phyloP scores from a whole-genome alignment of 108 stramenopile species.

The Pseudonitzschia multiseries region DNA sequence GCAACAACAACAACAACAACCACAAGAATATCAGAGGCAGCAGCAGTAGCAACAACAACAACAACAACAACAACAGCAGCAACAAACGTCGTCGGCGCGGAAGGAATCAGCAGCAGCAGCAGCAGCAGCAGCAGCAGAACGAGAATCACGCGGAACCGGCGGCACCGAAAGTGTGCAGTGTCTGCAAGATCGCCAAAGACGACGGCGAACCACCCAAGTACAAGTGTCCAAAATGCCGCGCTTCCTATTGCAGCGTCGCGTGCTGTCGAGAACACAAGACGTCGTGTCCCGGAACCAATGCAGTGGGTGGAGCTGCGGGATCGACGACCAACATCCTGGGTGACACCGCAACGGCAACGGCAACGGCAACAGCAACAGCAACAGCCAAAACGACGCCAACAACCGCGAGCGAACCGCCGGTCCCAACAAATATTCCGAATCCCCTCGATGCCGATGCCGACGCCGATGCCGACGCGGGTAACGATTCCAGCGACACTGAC shows the following conservation, averaged over 20 bases:
- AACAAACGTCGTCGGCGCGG: slow-evolving; percentile 4
- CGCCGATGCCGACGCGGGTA: slow-evolving; percentile 1
- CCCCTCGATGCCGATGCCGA: too few relatives aligned
- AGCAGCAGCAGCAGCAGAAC: neutral
- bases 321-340: neutral
- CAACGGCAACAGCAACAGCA: slow-evolving; percentile 4
- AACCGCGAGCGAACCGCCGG: too few relatives aligned
- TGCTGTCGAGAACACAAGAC: slow-evolving; percentile 77
- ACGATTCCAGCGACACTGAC: slow-evolving; percentile 11
- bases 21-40: neutral
- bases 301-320: neutral
- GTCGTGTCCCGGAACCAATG: slow-evolving; percentile 29
- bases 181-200: slow-evolving; percentile 14
- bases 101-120: neutral
- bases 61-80: neutral
- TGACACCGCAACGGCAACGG: slow-evolving; percentile 5
- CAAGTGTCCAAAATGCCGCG: slow-evolving; percentile 84
- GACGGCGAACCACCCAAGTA: slow-evolving; percentile 52
- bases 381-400: slow-evolving; percentile 10
- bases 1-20: neutral
- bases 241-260: slow-evolving; percentile 69
- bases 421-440: too few relatives aligned
- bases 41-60: neutral
- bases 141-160: neutral
- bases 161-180: slow-evolving; percentile 2